phyloP scores from a whole-genome alignment of 2,329 filamentous ascomycete species.

The Amauroascus verrucosus region DNA sequence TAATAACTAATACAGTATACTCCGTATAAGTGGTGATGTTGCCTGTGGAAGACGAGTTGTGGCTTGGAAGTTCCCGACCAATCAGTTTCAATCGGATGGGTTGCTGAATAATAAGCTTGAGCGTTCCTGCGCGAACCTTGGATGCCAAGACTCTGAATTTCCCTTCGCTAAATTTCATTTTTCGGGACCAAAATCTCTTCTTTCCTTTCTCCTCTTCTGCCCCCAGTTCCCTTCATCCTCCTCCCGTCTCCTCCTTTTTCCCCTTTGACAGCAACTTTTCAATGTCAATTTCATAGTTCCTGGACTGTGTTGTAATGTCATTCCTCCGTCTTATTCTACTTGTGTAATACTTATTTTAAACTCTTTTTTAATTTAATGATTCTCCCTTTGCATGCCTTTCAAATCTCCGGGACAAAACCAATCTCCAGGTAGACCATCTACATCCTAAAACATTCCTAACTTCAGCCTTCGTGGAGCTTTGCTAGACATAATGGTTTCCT shows the following conservation, averaged over 20 bases:
- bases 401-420: neutral
- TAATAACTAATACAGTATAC: too few relatives aligned
- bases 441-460: neutral
- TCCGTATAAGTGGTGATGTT: too few relatives aligned
- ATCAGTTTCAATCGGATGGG: neutral
- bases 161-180: neutral
- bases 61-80: neutral
- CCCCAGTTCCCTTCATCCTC: neutral
- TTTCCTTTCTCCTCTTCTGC: neutral
- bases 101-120: neutral
- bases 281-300: neutral
- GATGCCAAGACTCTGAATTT: neutral
- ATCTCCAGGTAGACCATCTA: too few relatives aligned
- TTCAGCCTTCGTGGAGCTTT: neutral
- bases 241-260: neutral
- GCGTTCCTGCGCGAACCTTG: neutral
- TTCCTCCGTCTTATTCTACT: neutral
- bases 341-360: neutral
- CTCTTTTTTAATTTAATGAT: neutral
- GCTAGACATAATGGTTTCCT: conserved; percentile 30
- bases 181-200: conserved; percentile 4
- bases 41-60: neutral
- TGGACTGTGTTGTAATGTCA: neutral
- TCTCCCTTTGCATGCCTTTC: neutral
- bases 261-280: neutral